Base-by-base conservation (phyloP, 1,139 yeast genomes). In the Sugiyamaella pinicola region DNA sequence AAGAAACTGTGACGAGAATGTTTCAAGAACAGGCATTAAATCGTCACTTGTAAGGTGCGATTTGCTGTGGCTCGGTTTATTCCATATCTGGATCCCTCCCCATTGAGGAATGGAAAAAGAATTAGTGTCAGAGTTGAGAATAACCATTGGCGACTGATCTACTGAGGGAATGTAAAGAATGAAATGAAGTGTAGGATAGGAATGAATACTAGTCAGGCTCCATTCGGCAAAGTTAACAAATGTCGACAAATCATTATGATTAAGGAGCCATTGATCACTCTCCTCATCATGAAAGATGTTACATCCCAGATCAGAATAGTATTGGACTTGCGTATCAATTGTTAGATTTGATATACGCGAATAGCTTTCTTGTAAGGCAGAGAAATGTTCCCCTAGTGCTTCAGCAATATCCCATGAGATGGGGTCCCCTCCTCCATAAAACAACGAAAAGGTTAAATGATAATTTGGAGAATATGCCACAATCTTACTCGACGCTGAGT, bases 61-160 rank as follows among this genome's bases (percentile, higher is more conserved):
- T 29, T 54, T 53, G 2, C 47, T 34, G 5, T 3, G 10, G n/a
- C 57, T 37, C 34, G 58, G 53, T 21, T 33, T 18, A 57, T 57
- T 71, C 57, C 54, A 68, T 58, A 63, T 66, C 49, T 54, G 61
- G 12, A 74, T 72, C 1, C 77, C 77, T n/a, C 98, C 98, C 96
- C 96, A 91, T 70, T 88, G 96, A 6, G 97, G 96, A 29, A 91
- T 80, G 51, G 87, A 69, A 65, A 87, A 91, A 41, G 93, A 82
- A 63, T 85, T 81, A 51, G 88, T 78, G 1, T 59, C 57, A 0
- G 86, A 79, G 52, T 75, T 70, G 50, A 73, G 77, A 51, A 74
- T 67, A 8, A 45, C 40, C 59, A 75, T 59, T 1, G 85, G 85
- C 13, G 74, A 68, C 18, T 71, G 72, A 15, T 74, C 70, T 34